A percentile compares a stretch with the other conserved stretches of the same genome.
These are phyloP conservation scores for Castanea mollissima DNA, from an alignment of 306 rosid species.

Conservation along the genomic window DNA sequence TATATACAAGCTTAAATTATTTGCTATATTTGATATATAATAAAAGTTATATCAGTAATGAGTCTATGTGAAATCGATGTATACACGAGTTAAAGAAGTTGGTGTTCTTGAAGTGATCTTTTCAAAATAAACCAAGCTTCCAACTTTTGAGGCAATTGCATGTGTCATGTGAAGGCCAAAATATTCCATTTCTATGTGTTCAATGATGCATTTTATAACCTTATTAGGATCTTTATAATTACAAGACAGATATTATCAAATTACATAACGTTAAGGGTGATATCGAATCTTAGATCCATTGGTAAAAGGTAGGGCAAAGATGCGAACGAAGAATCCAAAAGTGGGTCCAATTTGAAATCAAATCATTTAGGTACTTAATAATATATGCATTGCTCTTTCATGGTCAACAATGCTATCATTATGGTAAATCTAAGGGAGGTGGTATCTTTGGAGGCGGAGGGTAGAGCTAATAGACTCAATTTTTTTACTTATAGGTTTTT, in stretches of 20 bases:
- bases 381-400: not conserved
- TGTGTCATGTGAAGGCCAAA: too few relatives aligned
- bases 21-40: too few relatives aligned
- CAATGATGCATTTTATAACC: not conserved
- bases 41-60: too few relatives aligned
- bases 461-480: not conserved
- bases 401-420: not conserved
- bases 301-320: slow-evolving; percentile 1
- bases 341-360: slow-evolving; percentile 9
- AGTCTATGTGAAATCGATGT: too few relatives aligned
- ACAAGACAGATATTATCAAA: not conserved
- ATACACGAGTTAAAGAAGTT: too few relatives aligned
- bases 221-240: not conserved
- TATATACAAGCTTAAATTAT: too few relatives aligned
- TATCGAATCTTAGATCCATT: not conserved
- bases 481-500: not conserved
- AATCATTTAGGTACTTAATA: not conserved
- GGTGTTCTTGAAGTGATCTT: too few relatives aligned
- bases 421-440: not conserved
- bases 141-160: too few relatives aligned
- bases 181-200: too few relatives aligned
- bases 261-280: slow-evolving; percentile 6
- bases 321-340: slow-evolving; percentile 5
- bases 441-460: not conserved
- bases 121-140: too few relatives aligned